Percentiles rank a stretch among this genome's conserved stretches.
Evolutionary conservation across 225 moss, liverwort and hornwort species (phyloP).

Genomic region (Physcomitrium patens): DNA sequence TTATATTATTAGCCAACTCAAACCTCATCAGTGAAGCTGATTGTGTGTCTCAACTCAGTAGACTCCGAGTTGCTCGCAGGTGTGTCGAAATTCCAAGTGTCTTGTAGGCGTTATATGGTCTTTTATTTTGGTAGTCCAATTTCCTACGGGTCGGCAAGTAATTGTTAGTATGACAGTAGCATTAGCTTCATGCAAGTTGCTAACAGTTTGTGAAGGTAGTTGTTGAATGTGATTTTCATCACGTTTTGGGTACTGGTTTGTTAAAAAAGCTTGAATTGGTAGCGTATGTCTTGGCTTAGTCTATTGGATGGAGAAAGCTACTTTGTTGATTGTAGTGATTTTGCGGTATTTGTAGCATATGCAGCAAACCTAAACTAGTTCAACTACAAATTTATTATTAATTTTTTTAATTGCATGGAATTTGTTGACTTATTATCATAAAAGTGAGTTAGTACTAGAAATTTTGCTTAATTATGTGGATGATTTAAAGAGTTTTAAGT

Average conservation of each 20-base stretch:
- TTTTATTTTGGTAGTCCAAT: constrained; percentile 7
- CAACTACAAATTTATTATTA: constrained; percentile 45
- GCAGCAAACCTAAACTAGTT: too few species aligned
- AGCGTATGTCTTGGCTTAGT: background rate
- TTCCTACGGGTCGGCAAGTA: background rate
- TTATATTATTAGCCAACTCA: constrained; percentile 28
- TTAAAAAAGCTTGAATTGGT: background rate
- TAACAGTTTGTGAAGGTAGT: too few species aligned
- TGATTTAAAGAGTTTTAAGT: too few species aligned
- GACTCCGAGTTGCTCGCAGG: background rate
- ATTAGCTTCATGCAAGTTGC: too few species aligned
- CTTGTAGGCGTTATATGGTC: background rate
- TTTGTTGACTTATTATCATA: too few species aligned
- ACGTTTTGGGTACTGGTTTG: background rate
- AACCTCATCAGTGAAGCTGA: constrained; percentile 37
- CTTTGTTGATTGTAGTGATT: background rate
- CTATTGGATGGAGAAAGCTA: background rate
- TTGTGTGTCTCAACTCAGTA: constrained; percentile 29
- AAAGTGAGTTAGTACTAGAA: too few species aligned
- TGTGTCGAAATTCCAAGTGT: background rate
- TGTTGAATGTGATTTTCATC: constrained; percentile 35
- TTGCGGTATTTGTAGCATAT: too few species aligned
- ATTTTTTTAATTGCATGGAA: too few species aligned
- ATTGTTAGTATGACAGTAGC: too few species aligned
- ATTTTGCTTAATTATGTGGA: too few species aligned